These are phyloP conservation scores for Myriosclerotinia duriaeana DNA, from an alignment of 2,329 filamentous ascomycete genomes.

Conservation along the genomic window DNA sequence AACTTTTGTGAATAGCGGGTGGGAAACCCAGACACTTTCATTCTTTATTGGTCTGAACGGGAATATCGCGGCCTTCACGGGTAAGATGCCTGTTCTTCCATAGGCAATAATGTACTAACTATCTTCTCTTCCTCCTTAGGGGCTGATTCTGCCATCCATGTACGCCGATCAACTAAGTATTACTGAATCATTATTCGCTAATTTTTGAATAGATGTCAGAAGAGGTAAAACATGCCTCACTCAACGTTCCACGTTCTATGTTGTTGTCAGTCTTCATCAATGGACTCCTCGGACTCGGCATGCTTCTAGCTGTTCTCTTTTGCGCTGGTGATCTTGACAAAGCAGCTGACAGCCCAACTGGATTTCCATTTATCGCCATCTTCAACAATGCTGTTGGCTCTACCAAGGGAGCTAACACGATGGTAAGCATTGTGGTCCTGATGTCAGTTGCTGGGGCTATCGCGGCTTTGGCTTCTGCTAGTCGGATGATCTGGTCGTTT, in stretches of 20 bases:
- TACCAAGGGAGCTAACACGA: conserved; percentile 43
- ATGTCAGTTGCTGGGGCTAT: conserved; percentile 46
- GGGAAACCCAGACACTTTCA: conserved; percentile 38
- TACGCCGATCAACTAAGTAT: not conserved
- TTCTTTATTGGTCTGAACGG: conserved; percentile 39
- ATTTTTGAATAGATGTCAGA: conserved; percentile 44
- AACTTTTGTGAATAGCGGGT: conserved; percentile 37
- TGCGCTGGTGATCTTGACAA: conserved; percentile 42
- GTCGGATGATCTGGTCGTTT: conserved; percentile 46
- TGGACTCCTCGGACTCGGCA: conserved; percentile 47
- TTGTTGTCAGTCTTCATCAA: conserved; percentile 39
- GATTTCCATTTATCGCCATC: conserved; percentile 52
- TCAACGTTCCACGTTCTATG: conserved; percentile 49
- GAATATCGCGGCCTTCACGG: conserved; percentile 27
- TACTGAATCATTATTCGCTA: not conserved
- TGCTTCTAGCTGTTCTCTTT: conserved; percentile 42
- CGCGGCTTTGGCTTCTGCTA: conserved; percentile 42
- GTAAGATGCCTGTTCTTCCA: conserved; percentile 25
- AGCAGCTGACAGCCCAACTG: conserved; percentile 44
- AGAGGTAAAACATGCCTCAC: conserved; percentile 48
- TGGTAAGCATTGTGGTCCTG: conserved; percentile 44
- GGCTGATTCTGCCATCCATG: conserved; percentile 33
- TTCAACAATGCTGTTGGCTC: conserved; percentile 48
- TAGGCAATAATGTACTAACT: conserved; percentile 10
- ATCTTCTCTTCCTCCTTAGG: not conserved